phyloP scores from a whole-genome alignment of 139 green algal species.

The Zygnema cylindricum region DNA sequence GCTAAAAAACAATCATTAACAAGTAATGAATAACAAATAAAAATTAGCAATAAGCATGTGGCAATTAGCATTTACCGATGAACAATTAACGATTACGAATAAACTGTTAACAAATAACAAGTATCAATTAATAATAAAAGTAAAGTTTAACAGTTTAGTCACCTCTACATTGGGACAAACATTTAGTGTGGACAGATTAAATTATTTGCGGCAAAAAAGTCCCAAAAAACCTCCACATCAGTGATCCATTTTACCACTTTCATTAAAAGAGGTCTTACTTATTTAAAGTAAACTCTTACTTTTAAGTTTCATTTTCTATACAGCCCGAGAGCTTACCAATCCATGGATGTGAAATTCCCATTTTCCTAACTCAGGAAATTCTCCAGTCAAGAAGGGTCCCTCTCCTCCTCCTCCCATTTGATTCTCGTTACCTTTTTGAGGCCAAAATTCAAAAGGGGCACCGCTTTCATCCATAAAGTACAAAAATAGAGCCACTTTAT shows the following conservation, averaged over 20 bases:
- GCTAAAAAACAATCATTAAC: no score
- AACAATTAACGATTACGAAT: no score
- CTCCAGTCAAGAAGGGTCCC: background rate
- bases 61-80: no score
- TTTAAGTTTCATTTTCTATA: background rate
- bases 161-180: no score
- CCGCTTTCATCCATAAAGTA: slow-evolving; percentile 57
- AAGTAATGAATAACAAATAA: no score
- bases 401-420: background rate
- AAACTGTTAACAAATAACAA: no score
- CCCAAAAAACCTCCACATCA: background rate
- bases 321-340: background rate
- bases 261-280: background rate
- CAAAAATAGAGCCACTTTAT: slow-evolving; percentile 33
- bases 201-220: background rate
- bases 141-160: no score
- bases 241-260: background rate
- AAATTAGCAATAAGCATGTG: no score
- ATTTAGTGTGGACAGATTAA: no score
- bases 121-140: no score
- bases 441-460: background rate
- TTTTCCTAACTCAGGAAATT: background rate
- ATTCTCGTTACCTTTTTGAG: background rate
- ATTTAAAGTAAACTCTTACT: background rate
- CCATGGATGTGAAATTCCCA: slow-evolving; percentile 7